These are phyloP conservation scores for Citrus unshiu DNA, from an alignment of 345 rosid species.

Conservation along the genomic window DNA sequence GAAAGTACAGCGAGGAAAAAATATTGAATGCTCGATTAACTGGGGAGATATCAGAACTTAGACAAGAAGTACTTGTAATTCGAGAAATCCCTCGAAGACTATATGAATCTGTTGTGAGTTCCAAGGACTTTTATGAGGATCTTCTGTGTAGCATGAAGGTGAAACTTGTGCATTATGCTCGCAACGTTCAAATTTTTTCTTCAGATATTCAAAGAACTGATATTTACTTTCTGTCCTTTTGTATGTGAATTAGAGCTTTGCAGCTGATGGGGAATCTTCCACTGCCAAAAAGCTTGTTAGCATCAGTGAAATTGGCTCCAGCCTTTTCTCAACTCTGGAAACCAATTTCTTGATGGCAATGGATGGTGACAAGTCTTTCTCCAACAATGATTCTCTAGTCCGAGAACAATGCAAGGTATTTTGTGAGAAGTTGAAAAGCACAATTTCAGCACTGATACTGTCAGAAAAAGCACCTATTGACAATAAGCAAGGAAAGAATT, in stretches of 20 bases:
- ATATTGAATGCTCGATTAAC: constrained; percentile 42
- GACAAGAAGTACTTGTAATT: constrained; percentile 37
- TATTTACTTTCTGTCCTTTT: constrained; percentile 16
- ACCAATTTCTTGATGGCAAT: constrained; percentile 32
- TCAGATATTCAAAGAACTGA: background rate
- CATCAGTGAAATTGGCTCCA: constrained; percentile 49
- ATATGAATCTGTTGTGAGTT: constrained; percentile 41
- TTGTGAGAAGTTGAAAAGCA: constrained; percentile 39
- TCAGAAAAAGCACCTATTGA: constrained; percentile 31
- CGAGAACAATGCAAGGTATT: constrained; percentile 52
- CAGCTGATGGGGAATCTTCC: constrained; percentile 45
- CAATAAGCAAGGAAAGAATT: constrained; percentile 30
- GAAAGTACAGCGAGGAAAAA: constrained; percentile 53
- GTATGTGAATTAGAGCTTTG: constrained; percentile 38
- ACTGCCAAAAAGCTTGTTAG: constrained; percentile 45
- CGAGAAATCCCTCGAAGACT: constrained; percentile 53
- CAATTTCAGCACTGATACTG: constrained; percentile 31
- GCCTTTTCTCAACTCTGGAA: constrained; percentile 65
- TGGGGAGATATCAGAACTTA: constrained; percentile 62
- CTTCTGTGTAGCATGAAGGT: constrained; percentile 57
- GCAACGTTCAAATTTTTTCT: constrained; percentile 3
- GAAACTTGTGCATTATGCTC: constrained; percentile 10
- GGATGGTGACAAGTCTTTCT: constrained; percentile 26
- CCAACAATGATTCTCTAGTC: constrained; percentile 20
- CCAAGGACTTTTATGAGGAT: constrained; percentile 50